Evolutionary conservation across 371 early-diverging fungal genomes (phyloP), one percentile per base, ranked within the genome.

Genomic region (Apophysomyces variabilis): DNA sequence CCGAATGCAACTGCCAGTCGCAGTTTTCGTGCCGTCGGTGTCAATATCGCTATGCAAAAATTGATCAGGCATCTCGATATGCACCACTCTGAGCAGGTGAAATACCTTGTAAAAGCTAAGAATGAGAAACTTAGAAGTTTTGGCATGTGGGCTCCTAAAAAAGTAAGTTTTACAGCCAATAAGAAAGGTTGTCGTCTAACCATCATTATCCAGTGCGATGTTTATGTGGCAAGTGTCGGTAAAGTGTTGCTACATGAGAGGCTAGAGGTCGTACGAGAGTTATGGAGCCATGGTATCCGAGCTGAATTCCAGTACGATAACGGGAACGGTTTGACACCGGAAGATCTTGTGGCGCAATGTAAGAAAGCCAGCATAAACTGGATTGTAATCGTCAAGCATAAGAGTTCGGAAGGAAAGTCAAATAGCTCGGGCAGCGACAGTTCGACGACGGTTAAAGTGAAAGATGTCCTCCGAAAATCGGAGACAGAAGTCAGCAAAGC

Each of bases 201-300:
- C 21, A 21, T 50, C 21, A 68, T 71, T 45, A 71, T 76, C 62
- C 67, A 86, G 56, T 90, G 90, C 57, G 93, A 93, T 66, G 91
- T 94, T 0, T 89, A 88, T 66, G 89, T 94, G 4, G 93, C 93
- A 14, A 91, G 91, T 56, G 92, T 92, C 70, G 92, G 92, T 44
- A 90, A 89, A 58, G 84, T 83, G 4, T 64, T 90, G 57, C 71
- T 92, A 1, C 85, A 86, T 36, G 91, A 93, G 66, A 82, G 92
- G 1, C 73, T 94, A 35, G 88, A 88, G 21, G 68, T 94, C 60
- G 91, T 89, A 0, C 79, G 85, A 16, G 92, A 92, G 36, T 72
- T 94, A 26, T 93, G 94, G 93, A 76, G 76, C 1, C 85, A 88
- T 59, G 86, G 87, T 8, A 86, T 94, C 58, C 84, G 88, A 45